Evolutionary conservation across 1,284 basidiomycete genomes (phyloP).

Genomic region (Malassezia nana): DNA sequence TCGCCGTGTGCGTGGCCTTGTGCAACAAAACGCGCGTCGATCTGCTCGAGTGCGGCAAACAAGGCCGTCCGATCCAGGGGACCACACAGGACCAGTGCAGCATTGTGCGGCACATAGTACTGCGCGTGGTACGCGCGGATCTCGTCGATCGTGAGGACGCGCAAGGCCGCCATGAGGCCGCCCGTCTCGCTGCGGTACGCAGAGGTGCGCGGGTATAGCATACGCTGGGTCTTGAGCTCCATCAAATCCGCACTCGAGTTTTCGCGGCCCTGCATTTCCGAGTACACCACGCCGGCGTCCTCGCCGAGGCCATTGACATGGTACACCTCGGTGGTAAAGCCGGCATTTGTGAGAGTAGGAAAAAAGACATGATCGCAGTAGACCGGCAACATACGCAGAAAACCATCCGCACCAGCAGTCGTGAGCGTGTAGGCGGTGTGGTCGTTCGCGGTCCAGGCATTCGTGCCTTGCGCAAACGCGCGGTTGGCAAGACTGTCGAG

Average conservation of each 20-base stretch:
- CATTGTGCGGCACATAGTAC: constrained; percentile 91
- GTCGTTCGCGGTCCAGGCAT: constrained; percentile 57
- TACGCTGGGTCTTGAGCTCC: constrained; percentile 57
- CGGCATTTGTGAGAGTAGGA: constrained; percentile 81
- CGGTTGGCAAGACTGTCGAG: constrained; percentile 94
- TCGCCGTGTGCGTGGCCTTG: constrained; percentile 53
- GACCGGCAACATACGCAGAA: constrained; percentile 83
- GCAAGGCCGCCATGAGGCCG: constrained; percentile 81
- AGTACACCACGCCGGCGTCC: constrained; percentile 83
- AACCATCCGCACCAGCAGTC: constrained; percentile 93
- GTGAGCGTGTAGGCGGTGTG: constrained; percentile 76
- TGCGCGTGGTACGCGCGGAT: constrained; percentile 70
- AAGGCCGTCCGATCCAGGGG: constrained; percentile 57
- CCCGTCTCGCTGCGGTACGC: constrained; percentile 95
- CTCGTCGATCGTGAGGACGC: constrained; percentile 82
- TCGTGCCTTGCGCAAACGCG: constrained; percentile 76
- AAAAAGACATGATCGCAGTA: constrained; percentile 96
- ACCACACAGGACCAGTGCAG: constrained; percentile 71
- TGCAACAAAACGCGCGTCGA: constrained; percentile 35
- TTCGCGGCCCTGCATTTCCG: constrained; percentile 85
- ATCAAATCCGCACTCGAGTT: constrained; percentile 84
- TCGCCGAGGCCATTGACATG: constrained; percentile 83
- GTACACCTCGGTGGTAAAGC: constrained; percentile 71
- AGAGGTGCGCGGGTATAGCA: constrained; percentile 69
- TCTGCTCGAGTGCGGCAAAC: constrained; percentile 57